Percentiles rank a stretch among this genome's conserved stretches.
These are phyloP conservation scores for Sphaerulina vaccinii DNA, from an alignment of 2,329 filamentous ascomycete genomes.

Conservation along the genomic window DNA sequence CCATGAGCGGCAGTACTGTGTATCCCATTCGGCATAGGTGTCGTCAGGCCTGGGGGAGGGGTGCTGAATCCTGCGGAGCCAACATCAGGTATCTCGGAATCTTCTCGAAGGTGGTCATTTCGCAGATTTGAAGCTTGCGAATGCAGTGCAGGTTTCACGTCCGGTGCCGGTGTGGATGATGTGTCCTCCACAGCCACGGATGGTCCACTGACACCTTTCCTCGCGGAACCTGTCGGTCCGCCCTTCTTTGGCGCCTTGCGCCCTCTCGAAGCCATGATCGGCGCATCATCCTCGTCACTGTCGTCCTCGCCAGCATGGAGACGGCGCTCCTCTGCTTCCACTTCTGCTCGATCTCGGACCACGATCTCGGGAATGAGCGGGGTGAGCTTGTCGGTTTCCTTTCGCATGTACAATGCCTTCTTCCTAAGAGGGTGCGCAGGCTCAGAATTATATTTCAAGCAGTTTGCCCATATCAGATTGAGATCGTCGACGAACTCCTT, in stretches of 20 bases:
- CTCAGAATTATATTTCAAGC: conserved; percentile 90
- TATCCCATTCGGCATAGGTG: conserved; percentile 67
- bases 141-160: conserved; percentile 61
- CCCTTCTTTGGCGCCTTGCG: conserved; percentile 83
- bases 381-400: conserved; percentile 94
- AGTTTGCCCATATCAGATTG: conserved; percentile 96
- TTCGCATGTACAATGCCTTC: conserved; percentile 94
- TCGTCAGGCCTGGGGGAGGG: conserved; percentile 73
- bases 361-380: conserved; percentile 90
- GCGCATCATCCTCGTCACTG: conserved; percentile 72
- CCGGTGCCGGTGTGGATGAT: conserved; percentile 63
- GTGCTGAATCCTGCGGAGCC: conserved; percentile 83
- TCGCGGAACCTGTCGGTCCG: conserved; percentile 52
- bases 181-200: conserved; percentile 67
- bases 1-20: conserved; percentile 57
- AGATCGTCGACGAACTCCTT: conserved; percentile 91
- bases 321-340: conserved; percentile 70
- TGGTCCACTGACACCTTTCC: conserved; percentile 28
- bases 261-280: conserved; percentile 95
- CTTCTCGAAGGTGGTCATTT: conserved; percentile 57
- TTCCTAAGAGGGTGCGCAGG: conserved; percentile 82
- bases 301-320: conserved; percentile 83
- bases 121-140: conserved; percentile 50
- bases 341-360: conserved; percentile 86
- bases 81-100: conserved; percentile 73